Conservation (phyloP, 106 monocot species). For the Acanthochlamys bracteata region DNA sequence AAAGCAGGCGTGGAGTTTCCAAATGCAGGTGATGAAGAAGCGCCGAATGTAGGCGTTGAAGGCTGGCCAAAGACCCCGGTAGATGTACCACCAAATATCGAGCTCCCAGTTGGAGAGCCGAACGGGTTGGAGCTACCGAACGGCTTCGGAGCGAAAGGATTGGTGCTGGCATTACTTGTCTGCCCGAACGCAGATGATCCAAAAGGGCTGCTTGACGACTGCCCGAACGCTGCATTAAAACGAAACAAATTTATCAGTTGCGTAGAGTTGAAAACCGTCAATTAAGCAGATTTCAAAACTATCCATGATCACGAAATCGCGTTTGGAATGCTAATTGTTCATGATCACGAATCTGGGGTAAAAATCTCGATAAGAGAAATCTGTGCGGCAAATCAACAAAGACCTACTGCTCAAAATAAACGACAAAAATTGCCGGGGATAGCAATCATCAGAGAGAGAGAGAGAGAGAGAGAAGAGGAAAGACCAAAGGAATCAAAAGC, state of each 20-base stretch:
- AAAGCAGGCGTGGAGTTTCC: constrained; percentile 55
- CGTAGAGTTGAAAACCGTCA: no score
- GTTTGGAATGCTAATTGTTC: no score
- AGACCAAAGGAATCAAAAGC: neutral
- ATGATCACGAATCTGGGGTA: no score
- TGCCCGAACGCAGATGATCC: constrained; percentile 74
- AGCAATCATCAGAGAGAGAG: neutral
- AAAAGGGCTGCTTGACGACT: constrained; percentile 65
- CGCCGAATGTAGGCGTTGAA: constrained; percentile 43
- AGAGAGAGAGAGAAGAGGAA: neutral
- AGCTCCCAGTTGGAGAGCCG: constrained; percentile 50
- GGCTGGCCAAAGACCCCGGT: constrained; percentile 84
- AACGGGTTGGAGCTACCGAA: constrained; percentile 70
- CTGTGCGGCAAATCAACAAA: neutral
- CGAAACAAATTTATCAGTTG: neutral
- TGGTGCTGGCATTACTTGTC: constrained; percentile 28
- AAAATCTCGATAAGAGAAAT: neutral
- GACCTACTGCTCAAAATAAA: neutral
- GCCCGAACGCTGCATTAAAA: constrained; percentile 57
- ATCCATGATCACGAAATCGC: no score
- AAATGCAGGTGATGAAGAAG: constrained; percentile 49
- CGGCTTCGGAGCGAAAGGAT: constrained; percentile 59
- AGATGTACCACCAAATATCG: constrained; percentile 64
- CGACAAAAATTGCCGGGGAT: neutral
- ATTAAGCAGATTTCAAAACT: no score